Conservation (phyloP, 2,329 filamentous ascomycete species). For the Aspergillus awamori region DNA sequence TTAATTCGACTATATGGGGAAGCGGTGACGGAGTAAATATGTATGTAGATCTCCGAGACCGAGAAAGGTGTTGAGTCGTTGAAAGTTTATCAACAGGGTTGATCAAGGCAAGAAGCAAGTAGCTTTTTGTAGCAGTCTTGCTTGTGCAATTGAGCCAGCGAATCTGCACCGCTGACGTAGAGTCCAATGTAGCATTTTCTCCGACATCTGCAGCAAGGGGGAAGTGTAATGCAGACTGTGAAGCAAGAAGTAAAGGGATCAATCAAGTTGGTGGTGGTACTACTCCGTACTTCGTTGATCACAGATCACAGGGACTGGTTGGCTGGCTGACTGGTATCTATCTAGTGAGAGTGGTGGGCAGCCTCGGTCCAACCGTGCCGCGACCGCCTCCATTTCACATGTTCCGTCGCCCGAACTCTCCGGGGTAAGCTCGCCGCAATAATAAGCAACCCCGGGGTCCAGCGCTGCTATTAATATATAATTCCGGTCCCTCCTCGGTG, state of each 20-base stretch:
- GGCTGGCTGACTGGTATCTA: no score
- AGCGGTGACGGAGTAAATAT: not conserved
- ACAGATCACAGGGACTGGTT: conserved; percentile 7
- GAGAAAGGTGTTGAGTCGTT: not conserved
- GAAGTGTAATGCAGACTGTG: not conserved
- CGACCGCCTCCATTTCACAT: conserved; percentile 26
- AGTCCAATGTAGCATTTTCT: not conserved
- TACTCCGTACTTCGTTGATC: not conserved
- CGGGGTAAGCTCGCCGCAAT: conserved; percentile 29
- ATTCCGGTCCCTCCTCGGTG: conserved; percentile 17
- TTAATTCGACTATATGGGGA: not conserved
- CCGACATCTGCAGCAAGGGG: not conserved
- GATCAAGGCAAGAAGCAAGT: not conserved
- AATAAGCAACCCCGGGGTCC: conserved; percentile 14
- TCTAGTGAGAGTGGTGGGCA: not conserved
- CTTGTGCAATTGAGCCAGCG: not conserved
- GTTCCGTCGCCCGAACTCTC: conserved; percentile 24
- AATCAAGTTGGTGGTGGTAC: no score
- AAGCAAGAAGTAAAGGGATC: no score
- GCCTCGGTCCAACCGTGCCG: conserved; percentile 22
- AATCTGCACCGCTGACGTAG: not conserved
- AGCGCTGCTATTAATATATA: conserved; percentile 26
- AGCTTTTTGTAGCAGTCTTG: not conserved
- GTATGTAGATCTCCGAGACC: not conserved
- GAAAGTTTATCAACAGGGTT: not conserved